Percentiles rank a stretch among this genome's conserved stretches.
These are phyloP conservation scores for Oropetium thomaeum DNA, from an alignment of 176 grass and related monocot species.

Conservation along the genomic window DNA sequence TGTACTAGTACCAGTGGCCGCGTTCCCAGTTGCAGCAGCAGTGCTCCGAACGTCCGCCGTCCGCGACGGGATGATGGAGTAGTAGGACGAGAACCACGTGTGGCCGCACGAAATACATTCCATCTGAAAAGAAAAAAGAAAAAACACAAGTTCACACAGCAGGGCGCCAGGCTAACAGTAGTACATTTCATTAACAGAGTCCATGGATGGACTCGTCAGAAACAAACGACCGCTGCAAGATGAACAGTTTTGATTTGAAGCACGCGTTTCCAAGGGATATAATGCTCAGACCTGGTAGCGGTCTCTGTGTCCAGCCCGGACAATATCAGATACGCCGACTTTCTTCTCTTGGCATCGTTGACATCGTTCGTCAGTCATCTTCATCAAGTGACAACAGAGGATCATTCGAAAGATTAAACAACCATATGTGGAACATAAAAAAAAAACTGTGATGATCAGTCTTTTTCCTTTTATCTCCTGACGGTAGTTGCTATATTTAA, in stretches of 20 bases:
- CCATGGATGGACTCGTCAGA: too few relatives aligned
- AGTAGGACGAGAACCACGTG: conserved; percentile 68
- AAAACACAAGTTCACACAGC: not conserved
- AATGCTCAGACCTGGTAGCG: conserved; percentile 65
- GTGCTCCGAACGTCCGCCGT: conserved; percentile 50
- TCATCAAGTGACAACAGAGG: conserved; percentile 68
- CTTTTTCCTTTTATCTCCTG: not conserved
- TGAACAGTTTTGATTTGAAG: too few relatives aligned
- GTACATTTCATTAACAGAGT: not conserved
- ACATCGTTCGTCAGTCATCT: conserved; percentile 92
- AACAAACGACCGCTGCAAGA: too few relatives aligned
- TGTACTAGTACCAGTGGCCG: not conserved
- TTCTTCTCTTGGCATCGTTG: conserved; percentile 70
- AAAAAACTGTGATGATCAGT: not conserved
- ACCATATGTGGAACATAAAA: not conserved
- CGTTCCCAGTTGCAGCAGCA: conserved; percentile 29
- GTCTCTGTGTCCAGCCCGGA: conserved; percentile 72
- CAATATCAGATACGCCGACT: conserved; percentile 71
- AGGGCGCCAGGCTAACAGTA: not conserved
- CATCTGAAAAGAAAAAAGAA: too few relatives aligned
- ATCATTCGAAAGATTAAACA: not conserved
- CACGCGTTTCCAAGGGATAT: not conserved
- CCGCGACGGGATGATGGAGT: conserved; percentile 66
- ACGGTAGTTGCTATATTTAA: not conserved
- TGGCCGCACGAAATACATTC: conserved; percentile 78